phyloP scores from a whole-genome alignment of 805 yeast genomes.

The Blastobotrys terrestris region DNA sequence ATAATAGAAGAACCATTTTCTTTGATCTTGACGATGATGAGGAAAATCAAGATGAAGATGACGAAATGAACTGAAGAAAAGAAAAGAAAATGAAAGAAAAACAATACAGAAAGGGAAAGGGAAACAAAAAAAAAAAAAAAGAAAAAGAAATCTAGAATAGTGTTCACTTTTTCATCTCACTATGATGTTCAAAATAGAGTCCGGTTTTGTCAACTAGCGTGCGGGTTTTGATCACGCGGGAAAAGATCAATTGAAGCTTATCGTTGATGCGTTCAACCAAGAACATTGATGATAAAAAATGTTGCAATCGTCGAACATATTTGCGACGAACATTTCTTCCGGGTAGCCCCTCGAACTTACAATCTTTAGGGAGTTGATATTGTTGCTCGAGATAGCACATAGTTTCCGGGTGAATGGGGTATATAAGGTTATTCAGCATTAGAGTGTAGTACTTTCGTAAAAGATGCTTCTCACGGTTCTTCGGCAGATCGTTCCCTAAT shows the following conservation, averaged over 20 bases:
- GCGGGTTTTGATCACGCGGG: background rate
- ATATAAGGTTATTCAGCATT: constrained; percentile 8
- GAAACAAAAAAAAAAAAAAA: no score
- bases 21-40: constrained; percentile 13
- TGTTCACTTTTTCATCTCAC: no score
- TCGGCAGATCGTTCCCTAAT: constrained; percentile 16
- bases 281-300: constrained; percentile 8
- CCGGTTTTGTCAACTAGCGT: background rate
- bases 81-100: background rate
- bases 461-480: constrained; percentile 10
- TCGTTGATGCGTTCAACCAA: constrained; percentile 4
- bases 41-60: constrained; percentile 1
- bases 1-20: constrained; percentile 7
- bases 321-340: background rate
- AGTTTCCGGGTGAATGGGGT: constrained; percentile 16
- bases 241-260: constrained; percentile 6
- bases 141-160: no score
- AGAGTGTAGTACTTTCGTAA: constrained; percentile 11
- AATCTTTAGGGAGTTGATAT: constrained; percentile 1
- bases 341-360: background rate
- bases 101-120: no score
- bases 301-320: background rate
- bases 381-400: constrained; percentile 12
- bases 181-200: background rate
- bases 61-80: background rate